Percentiles rank a stretch among this genome's conserved stretches.
These are phyloP conservation scores for Cryptococcus neoformans DNA, from an alignment of 1,284 basidiomycete genomes.

Conservation along the genomic window DNA sequence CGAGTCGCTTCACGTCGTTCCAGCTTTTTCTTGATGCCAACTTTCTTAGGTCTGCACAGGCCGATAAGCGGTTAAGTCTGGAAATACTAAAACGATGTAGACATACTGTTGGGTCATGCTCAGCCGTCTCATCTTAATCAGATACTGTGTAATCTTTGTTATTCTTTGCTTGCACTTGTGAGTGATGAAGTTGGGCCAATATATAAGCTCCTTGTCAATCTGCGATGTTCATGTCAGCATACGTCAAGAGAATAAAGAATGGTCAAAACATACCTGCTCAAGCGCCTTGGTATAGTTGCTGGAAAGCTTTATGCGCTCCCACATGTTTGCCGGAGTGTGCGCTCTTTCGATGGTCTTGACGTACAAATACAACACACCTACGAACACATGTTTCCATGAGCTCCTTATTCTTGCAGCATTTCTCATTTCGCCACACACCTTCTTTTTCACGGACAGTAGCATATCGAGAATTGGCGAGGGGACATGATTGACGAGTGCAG, in stretches of 20 bases:
- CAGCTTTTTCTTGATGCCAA: conserved; percentile 96
- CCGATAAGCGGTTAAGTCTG: neutral
- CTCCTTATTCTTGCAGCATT: neutral
- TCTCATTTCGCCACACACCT: conserved; percentile 55
- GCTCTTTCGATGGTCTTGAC: conserved; percentile 98
- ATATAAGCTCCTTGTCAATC: conserved; percentile 92
- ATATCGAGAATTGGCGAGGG: conserved; percentile 93
- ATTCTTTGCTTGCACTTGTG: conserved; percentile 99
- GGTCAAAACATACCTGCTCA: conserved; percentile 64
- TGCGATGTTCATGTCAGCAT: conserved; percentile 38
- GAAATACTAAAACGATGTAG: neutral
- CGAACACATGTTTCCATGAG: neutral
- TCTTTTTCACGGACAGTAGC: conserved; percentile 96
- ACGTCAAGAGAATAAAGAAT: conserved; percentile 11
- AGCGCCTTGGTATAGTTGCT: conserved; percentile 94
- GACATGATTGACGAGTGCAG: conserved; percentile 94
- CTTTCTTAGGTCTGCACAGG: conserved; percentile 71
- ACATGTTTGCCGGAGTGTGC: conserved; percentile 92
- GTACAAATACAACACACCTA: conserved; percentile 91
- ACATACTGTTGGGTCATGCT: conserved; percentile 83
- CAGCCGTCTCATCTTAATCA: conserved; percentile 95
- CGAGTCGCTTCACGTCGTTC: conserved; percentile 90
- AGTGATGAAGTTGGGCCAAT: conserved; percentile 96
- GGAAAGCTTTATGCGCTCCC: conserved; percentile 92
- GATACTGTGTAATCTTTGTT: conserved; percentile 98